These are phyloP conservation scores for Penicillium italicum DNA, from an alignment of 2,329 filamentous ascomycete species.

Conservation along the genomic window DNA sequence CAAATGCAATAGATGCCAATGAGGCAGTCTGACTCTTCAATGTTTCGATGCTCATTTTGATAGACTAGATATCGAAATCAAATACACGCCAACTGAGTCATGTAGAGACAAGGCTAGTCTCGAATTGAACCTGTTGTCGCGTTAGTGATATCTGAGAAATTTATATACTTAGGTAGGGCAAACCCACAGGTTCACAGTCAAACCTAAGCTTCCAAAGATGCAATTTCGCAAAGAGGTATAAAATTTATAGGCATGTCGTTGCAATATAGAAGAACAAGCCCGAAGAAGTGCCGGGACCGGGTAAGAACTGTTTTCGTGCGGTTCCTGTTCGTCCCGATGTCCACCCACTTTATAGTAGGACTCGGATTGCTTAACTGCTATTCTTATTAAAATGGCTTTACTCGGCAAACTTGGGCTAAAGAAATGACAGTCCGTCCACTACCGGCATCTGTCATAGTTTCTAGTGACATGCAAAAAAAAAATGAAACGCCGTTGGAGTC, in stretches of 20 bases:
- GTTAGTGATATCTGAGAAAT: not conserved
- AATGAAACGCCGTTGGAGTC: not conserved
- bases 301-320: constrained; percentile 14
- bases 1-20: not conserved
- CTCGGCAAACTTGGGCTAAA: not conserved
- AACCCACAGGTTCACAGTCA: not conserved
- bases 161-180: not conserved
- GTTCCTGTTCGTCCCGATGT: constrained; percentile 20
- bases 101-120: not conserved
- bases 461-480: not conserved
- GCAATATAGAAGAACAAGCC: not conserved
- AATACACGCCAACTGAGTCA: not conserved
- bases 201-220: not conserved
- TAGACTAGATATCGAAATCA: not conserved
- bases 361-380: not conserved
- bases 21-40: not conserved
- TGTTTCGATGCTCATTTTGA: constrained; percentile 12
- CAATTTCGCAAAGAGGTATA: not conserved
- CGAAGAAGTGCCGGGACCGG: constrained; percentile 10
- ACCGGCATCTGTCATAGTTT: not conserved
- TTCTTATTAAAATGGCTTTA: not conserved
- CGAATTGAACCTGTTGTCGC: not conserved
- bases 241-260: not conserved
- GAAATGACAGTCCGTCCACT: not conserved
- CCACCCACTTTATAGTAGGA: not conserved